These are phyloP conservation scores for Colletotrichum tropicicola DNA, from an alignment of 2,329 filamentous ascomycete species.

Conservation along the genomic window DNA sequence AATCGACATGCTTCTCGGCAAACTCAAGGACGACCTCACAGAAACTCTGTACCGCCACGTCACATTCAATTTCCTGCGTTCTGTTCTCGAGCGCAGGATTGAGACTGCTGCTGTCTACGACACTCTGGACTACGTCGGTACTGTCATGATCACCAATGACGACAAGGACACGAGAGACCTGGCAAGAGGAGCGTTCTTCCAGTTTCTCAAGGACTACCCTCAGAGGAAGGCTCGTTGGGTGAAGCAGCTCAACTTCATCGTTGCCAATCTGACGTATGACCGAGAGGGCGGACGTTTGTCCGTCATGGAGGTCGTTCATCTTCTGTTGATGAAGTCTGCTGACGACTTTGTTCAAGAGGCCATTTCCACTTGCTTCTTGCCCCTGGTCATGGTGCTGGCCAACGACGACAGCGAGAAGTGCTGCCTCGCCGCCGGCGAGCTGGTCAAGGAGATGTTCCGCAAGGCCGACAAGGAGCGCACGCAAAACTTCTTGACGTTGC, in stretches of 20 bases:
- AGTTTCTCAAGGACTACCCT: constrained; percentile 94
- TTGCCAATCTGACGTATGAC: constrained; percentile 91
- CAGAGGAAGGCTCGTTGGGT: constrained; percentile 89
- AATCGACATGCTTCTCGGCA: constrained; percentile 82
- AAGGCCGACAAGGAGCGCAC: constrained; percentile 78
- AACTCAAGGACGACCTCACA: constrained; percentile 87
- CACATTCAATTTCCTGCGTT: constrained; percentile 92
- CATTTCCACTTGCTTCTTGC: constrained; percentile 82
- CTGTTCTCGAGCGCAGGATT: constrained; percentile 85
- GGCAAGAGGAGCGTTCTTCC: constrained; percentile 88
- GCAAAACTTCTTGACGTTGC: constrained; percentile 74
- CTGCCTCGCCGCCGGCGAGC: constrained; percentile 79
- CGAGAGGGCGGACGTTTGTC: constrained; percentile 89
- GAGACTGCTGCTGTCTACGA: constrained; percentile 92
- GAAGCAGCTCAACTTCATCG: constrained; percentile 88
- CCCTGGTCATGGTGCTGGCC: constrained; percentile 83
- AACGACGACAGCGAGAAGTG: constrained; percentile 92
- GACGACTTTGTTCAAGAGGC: constrained; percentile 86
- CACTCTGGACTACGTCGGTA: constrained; percentile 86
- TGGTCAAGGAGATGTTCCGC: constrained; percentile 84
- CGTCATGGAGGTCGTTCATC: constrained; percentile 89
- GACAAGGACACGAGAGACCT: constrained; percentile 88
- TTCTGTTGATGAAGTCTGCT: constrained; percentile 86
- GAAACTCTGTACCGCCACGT: constrained; percentile 92
- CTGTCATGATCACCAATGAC: constrained; percentile 96